Percentiles rank a stretch among this genome's conserved stretches.
phyloP scores from a whole-genome alignment of 1,139 yeast species.

The Pichia sp. region DNA sequence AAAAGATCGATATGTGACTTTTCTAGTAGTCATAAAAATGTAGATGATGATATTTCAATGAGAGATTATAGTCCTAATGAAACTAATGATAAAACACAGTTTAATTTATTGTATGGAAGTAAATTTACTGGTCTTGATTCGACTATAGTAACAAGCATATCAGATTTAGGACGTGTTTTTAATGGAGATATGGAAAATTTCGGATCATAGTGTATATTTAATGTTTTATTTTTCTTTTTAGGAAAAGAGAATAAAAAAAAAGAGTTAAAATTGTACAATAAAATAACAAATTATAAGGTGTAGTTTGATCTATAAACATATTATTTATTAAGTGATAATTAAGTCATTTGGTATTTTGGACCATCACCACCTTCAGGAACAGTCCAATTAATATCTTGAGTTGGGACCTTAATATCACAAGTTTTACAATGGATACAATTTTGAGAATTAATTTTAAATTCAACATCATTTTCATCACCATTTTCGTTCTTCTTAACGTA shows the following conservation, averaged over 20 bases:
- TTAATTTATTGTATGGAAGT: slow-evolving; percentile 21
- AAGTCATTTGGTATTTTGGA: slow-evolving; percentile 84
- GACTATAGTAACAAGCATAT: slow-evolving; percentile 18
- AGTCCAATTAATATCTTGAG: slow-evolving; percentile 90
- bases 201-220: background rate
- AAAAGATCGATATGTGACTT: too few relatives aligned
- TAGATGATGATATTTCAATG: background rate
- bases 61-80: background rate
- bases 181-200: slow-evolving; percentile 12
- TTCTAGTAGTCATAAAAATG: background rate
- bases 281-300: slow-evolving; percentile 1
- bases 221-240: background rate
- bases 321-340: background rate
- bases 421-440: slow-evolving; percentile 98
- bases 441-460: slow-evolving; percentile 89
- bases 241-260: background rate
- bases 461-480: slow-evolving; percentile 46
- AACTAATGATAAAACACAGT: slow-evolving; percentile 9
- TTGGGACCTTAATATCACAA: slow-evolving; percentile 93
- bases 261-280: background rate
- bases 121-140: slow-evolving; percentile 22
- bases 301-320: too few relatives aligned
- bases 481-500: slow-evolving; percentile 51
- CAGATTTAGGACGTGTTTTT: slow-evolving; percentile 25
- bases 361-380: slow-evolving; percentile 99